phyloP scores from a whole-genome alignment of 1,284 basidiomycete species.

The Cutaneotrichosporon spelunceum region DNA sequence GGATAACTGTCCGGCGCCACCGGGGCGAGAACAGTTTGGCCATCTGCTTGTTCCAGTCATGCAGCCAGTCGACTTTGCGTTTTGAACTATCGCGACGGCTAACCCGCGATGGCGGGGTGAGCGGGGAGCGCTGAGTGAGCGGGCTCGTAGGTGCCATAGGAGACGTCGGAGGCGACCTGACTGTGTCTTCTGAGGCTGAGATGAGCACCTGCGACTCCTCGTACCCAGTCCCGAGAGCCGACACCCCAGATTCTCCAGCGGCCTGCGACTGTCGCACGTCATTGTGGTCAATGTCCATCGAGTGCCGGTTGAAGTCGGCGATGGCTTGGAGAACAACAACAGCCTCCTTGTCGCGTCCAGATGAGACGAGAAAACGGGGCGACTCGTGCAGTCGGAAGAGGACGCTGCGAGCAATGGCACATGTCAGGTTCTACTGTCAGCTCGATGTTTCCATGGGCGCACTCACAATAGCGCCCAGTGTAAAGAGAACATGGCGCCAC shows the following conservation, averaged over 20 bases:
- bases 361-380: conserved; percentile 82
- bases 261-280: conserved; percentile 57
- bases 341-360: conserved; percentile 76
- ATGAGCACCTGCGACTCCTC: conserved; percentile 17
- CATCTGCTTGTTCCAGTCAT: conserved; percentile 65
- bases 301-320: conserved; percentile 73
- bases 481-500: conserved; percentile 77
- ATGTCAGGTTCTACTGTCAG: conserved; percentile 66
- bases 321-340: conserved; percentile 76
- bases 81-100: conserved; percentile 2
- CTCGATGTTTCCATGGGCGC: not conserved
- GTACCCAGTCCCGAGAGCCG: not conserved
- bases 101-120: not conserved
- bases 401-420: conserved; percentile 80
- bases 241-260: conserved; percentile 5
- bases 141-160: conserved; percentile 14
- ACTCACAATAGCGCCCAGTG: conserved; percentile 68
- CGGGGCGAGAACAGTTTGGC: conserved; percentile 72
- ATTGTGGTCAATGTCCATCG: conserved; percentile 61
- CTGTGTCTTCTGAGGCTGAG: conserved; percentile 6
- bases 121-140: not conserved
- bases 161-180: conserved; percentile 11
- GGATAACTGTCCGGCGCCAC: conserved; percentile 75
- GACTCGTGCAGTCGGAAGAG: conserved; percentile 92
- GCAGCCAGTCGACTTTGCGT: conserved; percentile 11